A percentile compares a stretch with the other conserved stretches of the same genome.
Evolutionary conservation across 164 flowering plant genomes (phyloP).

Genomic region (Amborella trichopoda): DNA sequence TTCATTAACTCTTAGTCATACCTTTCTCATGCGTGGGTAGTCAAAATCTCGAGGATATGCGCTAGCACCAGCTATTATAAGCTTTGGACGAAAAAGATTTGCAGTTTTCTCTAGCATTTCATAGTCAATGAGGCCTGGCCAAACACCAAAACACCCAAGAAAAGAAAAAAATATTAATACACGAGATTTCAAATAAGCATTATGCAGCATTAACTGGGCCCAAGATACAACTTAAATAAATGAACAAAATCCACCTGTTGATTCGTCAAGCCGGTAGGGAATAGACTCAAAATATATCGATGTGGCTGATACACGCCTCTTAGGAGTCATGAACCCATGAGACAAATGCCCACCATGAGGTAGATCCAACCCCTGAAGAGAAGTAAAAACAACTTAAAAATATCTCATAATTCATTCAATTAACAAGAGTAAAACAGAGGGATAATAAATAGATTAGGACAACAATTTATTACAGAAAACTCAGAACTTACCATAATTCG

Average conservation of each 20-base stretch:
- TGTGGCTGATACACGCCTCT: conserved; percentile 83
- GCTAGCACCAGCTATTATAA: conserved; percentile 94
- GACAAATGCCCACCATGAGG: conserved; percentile 97
- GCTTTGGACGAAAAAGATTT: conserved; percentile 71
- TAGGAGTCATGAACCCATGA: conserved; percentile 95
- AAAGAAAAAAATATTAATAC: too few relatives aligned
- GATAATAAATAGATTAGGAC: too few relatives aligned
- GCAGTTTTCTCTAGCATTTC: conserved; percentile 97
- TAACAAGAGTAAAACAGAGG: too few relatives aligned
- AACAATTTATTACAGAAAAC: too few relatives aligned
- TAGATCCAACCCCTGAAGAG: conserved; percentile 87
- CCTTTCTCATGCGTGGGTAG: conserved; percentile 91
- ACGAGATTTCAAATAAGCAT: too few relatives aligned
- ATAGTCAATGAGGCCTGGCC: conserved; percentile 82
- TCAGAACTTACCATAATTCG: conserved; percentile 59
- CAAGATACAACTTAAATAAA: background rate
- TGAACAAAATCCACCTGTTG: conserved; percentile 41
- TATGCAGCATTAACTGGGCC: background rate
- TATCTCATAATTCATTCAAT: too few relatives aligned
- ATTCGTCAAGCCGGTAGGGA: conserved; percentile 88
- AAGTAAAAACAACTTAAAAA: too few relatives aligned
- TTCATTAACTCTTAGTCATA: conserved; percentile 7
- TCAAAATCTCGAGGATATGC: conserved; percentile 96
- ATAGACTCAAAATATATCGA: conserved; percentile 89
- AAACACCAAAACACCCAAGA: background rate